Conservation (phyloP, 1,284 basidiomycete genomes). For the Ganoderma resinaceum region DNA sequence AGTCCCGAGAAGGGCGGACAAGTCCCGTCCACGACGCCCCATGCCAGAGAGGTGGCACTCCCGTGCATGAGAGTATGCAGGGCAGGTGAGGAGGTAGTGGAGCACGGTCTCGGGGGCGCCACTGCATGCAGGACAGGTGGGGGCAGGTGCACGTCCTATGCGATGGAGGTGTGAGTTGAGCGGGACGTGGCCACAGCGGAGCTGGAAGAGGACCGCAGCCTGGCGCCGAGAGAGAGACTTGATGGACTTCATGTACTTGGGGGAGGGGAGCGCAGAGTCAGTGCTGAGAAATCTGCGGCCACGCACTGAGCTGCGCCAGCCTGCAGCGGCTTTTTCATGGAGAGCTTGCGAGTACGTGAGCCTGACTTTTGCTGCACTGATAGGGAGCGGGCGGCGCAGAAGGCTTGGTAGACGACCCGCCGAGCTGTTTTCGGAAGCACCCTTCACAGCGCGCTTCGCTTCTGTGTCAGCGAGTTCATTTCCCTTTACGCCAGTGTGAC, state of each 20-base stretch:
- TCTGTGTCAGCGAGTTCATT: slow-evolving; percentile 29
- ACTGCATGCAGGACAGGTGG: slow-evolving; percentile 29
- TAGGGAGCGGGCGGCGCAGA: slow-evolving; percentile 23
- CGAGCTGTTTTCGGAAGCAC: not conserved
- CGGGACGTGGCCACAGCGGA: slow-evolving; percentile 38
- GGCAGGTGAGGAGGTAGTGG: slow-evolving; percentile 39
- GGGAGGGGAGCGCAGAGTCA: slow-evolving; percentile 23
- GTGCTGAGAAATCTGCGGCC: not conserved
- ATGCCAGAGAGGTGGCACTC: not conserved
- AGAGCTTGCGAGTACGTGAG: slow-evolving; percentile 1
- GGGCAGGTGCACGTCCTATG: slow-evolving; percentile 25
- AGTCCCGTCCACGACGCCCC: not conserved
- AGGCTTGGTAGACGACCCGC: slow-evolving; percentile 18
- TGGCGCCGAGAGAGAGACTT: slow-evolving; percentile 20
- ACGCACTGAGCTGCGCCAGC: slow-evolving; percentile 9
- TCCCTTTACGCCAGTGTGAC: slow-evolving; percentile 27
- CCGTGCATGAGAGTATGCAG: slow-evolving; percentile 6
- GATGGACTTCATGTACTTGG: slow-evolving; percentile 6
- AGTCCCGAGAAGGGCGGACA: slow-evolving; percentile 1
- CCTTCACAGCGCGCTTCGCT: no score
- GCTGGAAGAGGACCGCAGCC: slow-evolving; percentile 37
- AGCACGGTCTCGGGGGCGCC: slow-evolving; percentile 29
- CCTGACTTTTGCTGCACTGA: not conserved
- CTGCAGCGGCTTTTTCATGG: not conserved
- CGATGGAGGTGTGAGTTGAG: slow-evolving; percentile 37